These are phyloP conservation scores for Cnidoscolus chayamansa DNA, from an alignment of 441 rosid genomes.

Conservation along the genomic window DNA sequence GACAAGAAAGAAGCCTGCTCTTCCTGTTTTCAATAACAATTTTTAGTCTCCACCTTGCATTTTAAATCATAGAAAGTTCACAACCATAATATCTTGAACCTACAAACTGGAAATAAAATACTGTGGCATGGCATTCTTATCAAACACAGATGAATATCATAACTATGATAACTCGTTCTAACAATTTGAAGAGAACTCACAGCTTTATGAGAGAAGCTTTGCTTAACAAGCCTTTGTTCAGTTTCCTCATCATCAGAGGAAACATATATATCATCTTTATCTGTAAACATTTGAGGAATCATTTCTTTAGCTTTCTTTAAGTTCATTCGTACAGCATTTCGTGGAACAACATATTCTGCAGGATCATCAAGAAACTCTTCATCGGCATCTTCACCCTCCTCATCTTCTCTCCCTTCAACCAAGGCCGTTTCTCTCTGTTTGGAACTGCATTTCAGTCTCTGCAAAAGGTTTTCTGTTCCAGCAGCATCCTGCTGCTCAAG, in stretches of 20 bases:
- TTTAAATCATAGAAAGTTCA: not conserved
- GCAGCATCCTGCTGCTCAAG: conserved; percentile 85
- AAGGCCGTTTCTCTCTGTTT: conserved; percentile 38
- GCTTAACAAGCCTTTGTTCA: conserved; percentile 48
- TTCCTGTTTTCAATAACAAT: conserved; percentile 50
- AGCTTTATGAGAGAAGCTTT: conserved; percentile 47
- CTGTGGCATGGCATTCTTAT: not conserved
- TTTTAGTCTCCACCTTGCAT: conserved; percentile 9
- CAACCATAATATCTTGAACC: not conserved
- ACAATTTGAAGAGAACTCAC: conserved; percentile 43
- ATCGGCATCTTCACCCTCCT: conserved; percentile 37
- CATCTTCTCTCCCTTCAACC: conserved; percentile 49
- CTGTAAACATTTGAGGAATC: conserved; percentile 84
- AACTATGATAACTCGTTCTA: not conserved
- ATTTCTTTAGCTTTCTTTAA: conserved; percentile 78
- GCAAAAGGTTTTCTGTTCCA: conserved; percentile 77
- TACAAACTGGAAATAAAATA: conserved; percentile 2
- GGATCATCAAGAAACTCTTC: conserved; percentile 40
- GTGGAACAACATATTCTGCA: conserved; percentile 43
- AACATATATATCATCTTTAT: conserved; percentile 64
- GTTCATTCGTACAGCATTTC: conserved; percentile 50
- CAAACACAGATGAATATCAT: not conserved
- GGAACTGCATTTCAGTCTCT: conserved; percentile 57
- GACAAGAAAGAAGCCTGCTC: conserved; percentile 43
- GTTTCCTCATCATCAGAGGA: conserved; percentile 92